These are phyloP conservation scores for Mayamaea pseudoterrestris DNA, from an alignment of 108 stramenopile species.

Conservation along the genomic window DNA sequence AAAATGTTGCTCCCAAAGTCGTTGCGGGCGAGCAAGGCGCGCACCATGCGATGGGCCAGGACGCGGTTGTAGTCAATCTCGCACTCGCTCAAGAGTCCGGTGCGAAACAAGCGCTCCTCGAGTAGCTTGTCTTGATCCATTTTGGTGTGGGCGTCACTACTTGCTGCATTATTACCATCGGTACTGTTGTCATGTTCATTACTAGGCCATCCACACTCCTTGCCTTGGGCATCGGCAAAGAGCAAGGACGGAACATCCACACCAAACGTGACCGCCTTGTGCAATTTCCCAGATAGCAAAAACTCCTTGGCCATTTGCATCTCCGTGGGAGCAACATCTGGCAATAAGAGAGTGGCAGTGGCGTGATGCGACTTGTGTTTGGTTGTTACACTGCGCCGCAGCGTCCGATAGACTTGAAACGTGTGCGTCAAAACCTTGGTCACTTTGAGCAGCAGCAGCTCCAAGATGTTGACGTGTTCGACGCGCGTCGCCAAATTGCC, in stretches of 20 bases:
- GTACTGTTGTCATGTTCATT: no score
- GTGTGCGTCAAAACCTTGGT: conserved; percentile 56
- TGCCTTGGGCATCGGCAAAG: conserved; percentile 65
- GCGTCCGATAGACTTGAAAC: conserved; percentile 46
- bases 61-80: conserved; percentile 80
- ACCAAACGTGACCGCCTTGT: conserved; percentile 76
- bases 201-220: conserved; percentile 39
- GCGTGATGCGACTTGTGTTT: not conserved
- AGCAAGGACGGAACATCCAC: conserved; percentile 72
- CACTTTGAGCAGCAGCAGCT: conserved; percentile 57
- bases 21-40: conserved; percentile 35
- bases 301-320: conserved; percentile 65
- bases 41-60: conserved; percentile 46
- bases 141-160: no score
- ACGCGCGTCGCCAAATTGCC: conserved; percentile 58
- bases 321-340: conserved; percentile 27
- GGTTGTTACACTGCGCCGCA: conserved; percentile 25
- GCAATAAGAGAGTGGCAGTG: not conserved
- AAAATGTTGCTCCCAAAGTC: conserved; percentile 57
- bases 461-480: conserved; percentile 65
- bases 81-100: conserved; percentile 47
- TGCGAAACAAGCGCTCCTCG: conserved; percentile 51
- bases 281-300: conserved; percentile 59
- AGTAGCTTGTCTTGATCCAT: conserved; percentile 26
- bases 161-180: not conserved